Conservation (phyloP, 1,284 basidiomycete genomes). For the Trametes hirsuta region DNA sequence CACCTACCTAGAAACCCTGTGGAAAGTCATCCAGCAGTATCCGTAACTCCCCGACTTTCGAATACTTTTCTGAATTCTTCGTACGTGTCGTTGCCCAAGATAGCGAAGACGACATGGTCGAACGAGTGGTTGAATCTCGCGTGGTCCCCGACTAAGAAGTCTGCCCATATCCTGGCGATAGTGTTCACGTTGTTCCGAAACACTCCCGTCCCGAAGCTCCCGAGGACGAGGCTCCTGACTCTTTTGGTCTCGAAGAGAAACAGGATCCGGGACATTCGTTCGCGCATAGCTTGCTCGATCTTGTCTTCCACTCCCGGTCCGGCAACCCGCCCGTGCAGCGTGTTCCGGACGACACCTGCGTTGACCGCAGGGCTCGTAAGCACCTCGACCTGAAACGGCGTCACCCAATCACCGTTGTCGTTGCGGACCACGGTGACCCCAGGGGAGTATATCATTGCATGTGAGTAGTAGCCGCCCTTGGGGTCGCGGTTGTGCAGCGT, state of each 20-base stretch:
- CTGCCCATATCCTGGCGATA: conserved; percentile 44
- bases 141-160: conserved; percentile 49
- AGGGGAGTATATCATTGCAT: conserved; percentile 72
- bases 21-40: neutral
- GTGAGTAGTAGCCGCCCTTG: conserved; percentile 60
- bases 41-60: neutral
- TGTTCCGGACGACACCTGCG: conserved; percentile 55
- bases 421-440: conserved; percentile 57
- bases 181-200: conserved; percentile 61
- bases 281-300: conserved; percentile 61
- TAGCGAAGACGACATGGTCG: conserved; percentile 64
- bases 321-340: conserved; percentile 36
- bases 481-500: conserved; percentile 52
- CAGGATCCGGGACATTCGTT: conserved; percentile 69
- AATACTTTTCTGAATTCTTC: conserved; percentile 50
- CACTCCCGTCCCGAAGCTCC: conserved; percentile 76
- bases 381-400: conserved; percentile 61
- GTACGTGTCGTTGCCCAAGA: conserved; percentile 58
- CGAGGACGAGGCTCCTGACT: conserved; percentile 61
- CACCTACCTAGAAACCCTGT: neutral
- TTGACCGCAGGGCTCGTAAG: conserved; percentile 72
- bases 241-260: conserved; percentile 64
- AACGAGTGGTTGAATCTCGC: conserved; percentile 61
- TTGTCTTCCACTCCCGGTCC: conserved; percentile 47
- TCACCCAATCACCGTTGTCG: conserved; percentile 55